These are phyloP conservation scores for Tetrahymena borealis DNA, from an alignment of 73 alveolate species.

Conservation along the genomic window DNA sequence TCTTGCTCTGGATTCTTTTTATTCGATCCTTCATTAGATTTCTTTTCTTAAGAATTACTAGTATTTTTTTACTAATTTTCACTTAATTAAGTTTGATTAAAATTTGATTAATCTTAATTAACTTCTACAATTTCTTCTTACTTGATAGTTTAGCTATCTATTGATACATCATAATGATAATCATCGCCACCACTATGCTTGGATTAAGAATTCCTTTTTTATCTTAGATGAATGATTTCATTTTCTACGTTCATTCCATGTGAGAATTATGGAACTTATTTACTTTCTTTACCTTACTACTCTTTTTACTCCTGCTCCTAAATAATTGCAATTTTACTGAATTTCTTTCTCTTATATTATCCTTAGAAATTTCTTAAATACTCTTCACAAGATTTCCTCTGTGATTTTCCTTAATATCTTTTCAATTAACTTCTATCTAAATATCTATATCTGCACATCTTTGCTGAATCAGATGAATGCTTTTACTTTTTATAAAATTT, in stretches of 20 bases:
- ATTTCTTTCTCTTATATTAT: background rate
- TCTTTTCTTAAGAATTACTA: background rate
- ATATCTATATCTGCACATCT: background rate
- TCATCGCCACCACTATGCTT: background rate
- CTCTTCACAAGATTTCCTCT: background rate
- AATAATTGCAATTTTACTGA: background rate
- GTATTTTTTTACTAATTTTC: background rate
- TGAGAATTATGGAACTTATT: background rate
- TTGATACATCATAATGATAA: background rate
- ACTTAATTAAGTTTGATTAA: background rate
- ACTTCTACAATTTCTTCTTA: background rate
- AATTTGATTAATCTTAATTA: background rate
- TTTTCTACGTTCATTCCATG: background rate
- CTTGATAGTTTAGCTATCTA: background rate
- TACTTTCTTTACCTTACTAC: background rate
- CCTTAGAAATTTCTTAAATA: background rate
- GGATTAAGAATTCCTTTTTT: too few relatives aligned
- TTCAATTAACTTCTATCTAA: background rate
- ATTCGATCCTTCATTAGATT: background rate
- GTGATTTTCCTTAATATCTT: background rate
- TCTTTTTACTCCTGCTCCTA: too few relatives aligned
- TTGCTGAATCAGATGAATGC: background rate
- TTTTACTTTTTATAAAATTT: background rate
- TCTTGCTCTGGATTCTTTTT: background rate
- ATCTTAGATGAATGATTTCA: background rate